Evolutionary conservation across 371 early-diverging fungal genomes (phyloP).

Genomic region (Rhizopus arrhizus): DNA sequence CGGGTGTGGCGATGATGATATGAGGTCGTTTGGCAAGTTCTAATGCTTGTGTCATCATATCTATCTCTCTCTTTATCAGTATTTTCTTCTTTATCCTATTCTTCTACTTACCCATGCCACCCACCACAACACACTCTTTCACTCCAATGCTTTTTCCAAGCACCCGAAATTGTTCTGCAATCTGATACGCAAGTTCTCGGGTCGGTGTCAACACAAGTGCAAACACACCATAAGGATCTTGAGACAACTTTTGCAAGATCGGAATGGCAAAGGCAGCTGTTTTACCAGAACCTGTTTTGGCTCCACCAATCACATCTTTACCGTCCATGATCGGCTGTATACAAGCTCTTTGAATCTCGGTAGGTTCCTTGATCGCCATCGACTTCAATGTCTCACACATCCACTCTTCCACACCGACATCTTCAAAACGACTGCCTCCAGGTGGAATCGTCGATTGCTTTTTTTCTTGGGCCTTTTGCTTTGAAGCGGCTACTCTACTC

Average conservation of each 20-base stretch:
- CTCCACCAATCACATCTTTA: slow-evolving; percentile 93
- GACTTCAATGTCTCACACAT: slow-evolving; percentile 73
- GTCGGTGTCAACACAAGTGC: slow-evolving; percentile 97
- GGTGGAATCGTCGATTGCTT: slow-evolving; percentile 21
- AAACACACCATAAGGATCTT: slow-evolving; percentile 93
- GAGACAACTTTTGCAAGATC: slow-evolving; percentile 89
- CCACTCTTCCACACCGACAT: slow-evolving; percentile 82
- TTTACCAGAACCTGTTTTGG: slow-evolving; percentile 99
- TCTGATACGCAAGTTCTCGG: slow-evolving; percentile 95
- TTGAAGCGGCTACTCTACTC: slow-evolving; percentile 33
- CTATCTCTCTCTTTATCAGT: slow-evolving; percentile 28
- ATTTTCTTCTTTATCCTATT: neutral
- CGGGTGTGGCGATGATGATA: slow-evolving; percentile 97
- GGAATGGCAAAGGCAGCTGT: slow-evolving; percentile 99
- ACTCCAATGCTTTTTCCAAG: slow-evolving; percentile 90
- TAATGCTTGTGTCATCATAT: slow-evolving; percentile 93
- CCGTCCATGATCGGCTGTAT: slow-evolving; percentile 75
- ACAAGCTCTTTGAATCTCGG: slow-evolving; percentile 93
- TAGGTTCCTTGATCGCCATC: slow-evolving; percentile 86
- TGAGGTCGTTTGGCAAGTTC: slow-evolving; percentile 90
- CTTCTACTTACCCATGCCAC: slow-evolving; percentile 75
- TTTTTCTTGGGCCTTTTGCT: slow-evolving; percentile 13
- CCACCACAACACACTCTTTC: slow-evolving; percentile 90
- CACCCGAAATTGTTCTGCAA: slow-evolving; percentile 93
- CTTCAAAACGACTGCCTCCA: slow-evolving; percentile 44